phyloP scores from a whole-genome alignment of 1,284 basidiomycete genomes.

The Ceratobasidium sp. region DNA sequence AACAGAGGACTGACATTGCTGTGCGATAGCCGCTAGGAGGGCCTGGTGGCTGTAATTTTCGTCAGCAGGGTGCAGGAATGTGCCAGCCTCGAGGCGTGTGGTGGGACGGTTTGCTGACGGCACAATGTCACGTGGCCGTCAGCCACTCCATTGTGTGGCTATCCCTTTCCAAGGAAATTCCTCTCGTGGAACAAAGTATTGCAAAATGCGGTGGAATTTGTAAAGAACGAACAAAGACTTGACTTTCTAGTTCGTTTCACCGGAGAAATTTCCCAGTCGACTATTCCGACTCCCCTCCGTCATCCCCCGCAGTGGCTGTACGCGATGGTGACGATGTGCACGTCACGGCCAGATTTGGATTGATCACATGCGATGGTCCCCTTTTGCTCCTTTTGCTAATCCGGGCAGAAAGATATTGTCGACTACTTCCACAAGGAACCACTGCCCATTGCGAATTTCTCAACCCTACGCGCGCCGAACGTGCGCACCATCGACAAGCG shows the following conservation, averaged over 20 bases:
- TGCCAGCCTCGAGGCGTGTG: slow-evolving; percentile 30
- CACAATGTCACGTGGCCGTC: not conserved
- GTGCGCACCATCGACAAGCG: slow-evolving; percentile 37
- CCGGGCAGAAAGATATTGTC: slow-evolving; percentile 5
- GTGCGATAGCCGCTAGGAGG: slow-evolving; percentile 14
- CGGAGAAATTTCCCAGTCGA: too few relatives aligned
- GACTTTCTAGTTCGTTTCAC: too few relatives aligned
- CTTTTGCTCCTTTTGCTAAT: slow-evolving; percentile 19
- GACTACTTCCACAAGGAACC: slow-evolving; percentile 1
- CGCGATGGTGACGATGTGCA: slow-evolving; percentile 31
- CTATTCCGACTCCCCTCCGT: not conserved
- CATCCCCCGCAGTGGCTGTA: slow-evolving; percentile 16
- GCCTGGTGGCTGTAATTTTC: not conserved
- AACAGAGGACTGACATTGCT: slow-evolving; percentile 14
- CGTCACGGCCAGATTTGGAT: slow-evolving; percentile 37
- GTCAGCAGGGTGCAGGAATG: slow-evolving; percentile 18
- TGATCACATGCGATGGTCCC: slow-evolving; percentile 42
- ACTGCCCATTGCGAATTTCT: not conserved
- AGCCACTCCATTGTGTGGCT: not conserved
- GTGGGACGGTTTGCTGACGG: not conserved
- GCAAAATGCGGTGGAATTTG: too few relatives aligned
- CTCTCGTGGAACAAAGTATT: too few relatives aligned
- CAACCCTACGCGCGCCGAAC: slow-evolving; percentile 10
- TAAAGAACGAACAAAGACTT: too few relatives aligned
- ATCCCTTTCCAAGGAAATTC: too few relatives aligned